These are phyloP conservation scores for Talaromyces sp. DNA, from an alignment of 2,329 filamentous ascomycete genomes.

Conservation along the genomic window DNA sequence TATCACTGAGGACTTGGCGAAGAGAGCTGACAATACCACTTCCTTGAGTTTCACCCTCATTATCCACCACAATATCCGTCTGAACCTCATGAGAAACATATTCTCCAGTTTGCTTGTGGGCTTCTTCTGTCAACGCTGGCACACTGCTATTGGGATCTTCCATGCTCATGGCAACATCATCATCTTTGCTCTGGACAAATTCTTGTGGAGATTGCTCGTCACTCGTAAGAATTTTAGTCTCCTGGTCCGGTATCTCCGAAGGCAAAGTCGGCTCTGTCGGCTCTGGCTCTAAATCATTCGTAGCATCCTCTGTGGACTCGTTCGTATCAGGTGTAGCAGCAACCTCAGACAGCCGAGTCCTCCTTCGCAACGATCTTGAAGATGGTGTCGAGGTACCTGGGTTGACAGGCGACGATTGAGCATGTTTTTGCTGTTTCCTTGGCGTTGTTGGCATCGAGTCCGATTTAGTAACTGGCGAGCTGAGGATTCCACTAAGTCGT, in stretches of 20 bases:
- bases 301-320: neutral
- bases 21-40: slow-evolving; percentile 50
- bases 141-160: neutral
- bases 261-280: neutral
- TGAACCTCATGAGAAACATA: slow-evolving; percentile 14
- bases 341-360: neutral
- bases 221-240: neutral
- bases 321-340: neutral
- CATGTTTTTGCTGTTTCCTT: neutral
- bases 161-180: neutral
- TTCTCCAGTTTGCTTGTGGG: neutral
- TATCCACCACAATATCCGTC: slow-evolving; percentile 9
- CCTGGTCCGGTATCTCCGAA: neutral
- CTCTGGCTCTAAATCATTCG: neutral
- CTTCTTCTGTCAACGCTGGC: neutral
- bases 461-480: neutral
- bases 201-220: neutral
- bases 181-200: neutral
- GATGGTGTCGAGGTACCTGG: neutral
- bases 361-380: neutral
- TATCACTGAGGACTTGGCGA: slow-evolving; percentile 53
- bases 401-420: neutral
- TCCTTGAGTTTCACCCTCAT: slow-evolving; percentile 3
- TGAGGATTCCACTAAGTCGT: slow-evolving; percentile 12
- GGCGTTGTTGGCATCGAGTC: neutral